Percentiles rank a stretch among this genome's conserved stretches.
These are phyloP conservation scores for Phytophthora crassamura DNA, from an alignment of 352 stramenopile genomes.

Conservation along the genomic window DNA sequence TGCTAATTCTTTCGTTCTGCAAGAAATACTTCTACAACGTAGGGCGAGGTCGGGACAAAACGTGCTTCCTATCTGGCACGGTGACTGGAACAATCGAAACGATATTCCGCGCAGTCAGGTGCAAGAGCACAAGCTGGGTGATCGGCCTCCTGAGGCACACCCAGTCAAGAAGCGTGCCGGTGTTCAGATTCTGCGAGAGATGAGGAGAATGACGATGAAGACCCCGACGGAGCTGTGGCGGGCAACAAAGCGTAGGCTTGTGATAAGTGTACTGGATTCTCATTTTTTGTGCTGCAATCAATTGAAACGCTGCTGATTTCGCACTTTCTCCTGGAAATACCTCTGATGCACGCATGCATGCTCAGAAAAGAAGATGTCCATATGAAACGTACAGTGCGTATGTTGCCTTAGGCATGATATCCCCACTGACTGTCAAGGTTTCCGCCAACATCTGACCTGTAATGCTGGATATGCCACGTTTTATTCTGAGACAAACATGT, in stretches of 20 bases:
- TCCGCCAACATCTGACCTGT: neutral
- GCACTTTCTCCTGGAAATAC: too few relatives aligned
- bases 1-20: too few relatives aligned
- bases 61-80: constrained; percentile 10
- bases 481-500: neutral
- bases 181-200: too few relatives aligned
- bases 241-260: too few relatives aligned
- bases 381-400: constrained; percentile 1
- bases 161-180: neutral
- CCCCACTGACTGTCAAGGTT: neutral
- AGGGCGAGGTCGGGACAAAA: neutral
- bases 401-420: constrained; percentile 10
- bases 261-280: too few relatives aligned
- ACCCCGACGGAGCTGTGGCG: too few relatives aligned
- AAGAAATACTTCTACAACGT: too few relatives aligned
- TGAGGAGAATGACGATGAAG: too few relatives aligned
- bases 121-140: neutral
- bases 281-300: too few relatives aligned
- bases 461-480: constrained; percentile 14
- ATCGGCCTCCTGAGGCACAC: neutral
- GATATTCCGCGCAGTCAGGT: neutral
- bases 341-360: too few relatives aligned
- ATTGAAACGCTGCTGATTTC: too few relatives aligned
- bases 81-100: constrained; percentile 2
- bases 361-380: too few relatives aligned